phyloP scores from a whole-genome alignment of 768 basidiomycete genomes.

The Dentipellis fragilis region DNA sequence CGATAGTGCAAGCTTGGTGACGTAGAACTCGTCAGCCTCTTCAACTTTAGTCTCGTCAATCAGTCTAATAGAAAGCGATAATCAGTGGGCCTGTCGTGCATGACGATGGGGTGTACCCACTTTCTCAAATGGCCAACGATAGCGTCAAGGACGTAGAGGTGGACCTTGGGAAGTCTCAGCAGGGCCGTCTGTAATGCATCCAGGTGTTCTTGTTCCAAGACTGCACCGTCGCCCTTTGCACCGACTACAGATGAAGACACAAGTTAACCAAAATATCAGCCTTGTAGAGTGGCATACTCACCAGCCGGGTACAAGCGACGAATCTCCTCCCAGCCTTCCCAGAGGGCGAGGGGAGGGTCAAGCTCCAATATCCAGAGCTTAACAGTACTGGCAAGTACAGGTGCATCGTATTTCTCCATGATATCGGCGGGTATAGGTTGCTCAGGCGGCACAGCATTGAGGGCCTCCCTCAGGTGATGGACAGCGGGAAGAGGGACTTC shows the following conservation, averaged over 20 bases:
- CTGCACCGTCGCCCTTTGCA: conserved; percentile 39
- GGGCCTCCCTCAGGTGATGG: conserved; percentile 76
- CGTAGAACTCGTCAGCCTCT: conserved; percentile 70
- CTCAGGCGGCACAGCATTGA: conserved; percentile 62
- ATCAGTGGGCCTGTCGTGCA: conserved; percentile 1
- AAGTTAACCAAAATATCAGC: not conserved
- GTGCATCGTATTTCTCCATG: conserved; percentile 69
- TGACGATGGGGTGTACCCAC: conserved; percentile 24
- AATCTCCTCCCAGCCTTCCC: conserved; percentile 90
- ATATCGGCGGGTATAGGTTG: conserved; percentile 42
- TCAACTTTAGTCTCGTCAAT: conserved; percentile 59
- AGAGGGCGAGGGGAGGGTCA: conserved; percentile 74
- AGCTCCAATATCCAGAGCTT: conserved; percentile 92
- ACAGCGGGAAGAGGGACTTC: conserved; percentile 78
- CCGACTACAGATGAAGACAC: conserved; percentile 31
- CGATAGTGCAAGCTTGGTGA: conserved; percentile 81
- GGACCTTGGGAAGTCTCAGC: conserved; percentile 64
- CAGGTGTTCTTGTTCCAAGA: conserved; percentile 46
- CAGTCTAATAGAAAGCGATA: conserved; percentile 33
- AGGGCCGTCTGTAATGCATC: conserved; percentile 53
- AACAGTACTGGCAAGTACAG: conserved; percentile 74
- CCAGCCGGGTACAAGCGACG: conserved; percentile 75
- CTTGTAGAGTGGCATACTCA: conserved; percentile 18
- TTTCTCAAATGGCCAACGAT: conserved; percentile 66
- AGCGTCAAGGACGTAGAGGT: conserved; percentile 71